Evolutionary conservation across 2,329 filamentous ascomycete genomes (phyloP).

Genomic region (Penicillium corylophilum): DNA sequence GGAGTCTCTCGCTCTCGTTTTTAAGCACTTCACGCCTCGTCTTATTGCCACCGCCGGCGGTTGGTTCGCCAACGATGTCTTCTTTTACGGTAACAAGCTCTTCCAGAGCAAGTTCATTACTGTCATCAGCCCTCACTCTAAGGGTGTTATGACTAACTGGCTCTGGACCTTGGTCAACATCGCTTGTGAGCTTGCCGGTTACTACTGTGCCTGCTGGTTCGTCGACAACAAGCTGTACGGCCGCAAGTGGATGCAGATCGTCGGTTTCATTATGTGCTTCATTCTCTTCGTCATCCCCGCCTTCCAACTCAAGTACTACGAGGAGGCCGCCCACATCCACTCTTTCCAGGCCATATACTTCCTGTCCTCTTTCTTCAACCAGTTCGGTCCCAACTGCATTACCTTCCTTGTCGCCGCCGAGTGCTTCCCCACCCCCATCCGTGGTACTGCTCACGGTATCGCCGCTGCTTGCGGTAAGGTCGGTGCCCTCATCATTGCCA

Average conservation of each 20-base stretch:
- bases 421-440: constrained; percentile 88
- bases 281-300: constrained; percentile 89
- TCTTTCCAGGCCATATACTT: constrained; percentile 98
- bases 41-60: constrained; percentile 80
- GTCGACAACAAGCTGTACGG: constrained; percentile 97
- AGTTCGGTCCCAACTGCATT: constrained; percentile 93
- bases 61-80: constrained; percentile 96
- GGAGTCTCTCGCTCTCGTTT: constrained; percentile 72
- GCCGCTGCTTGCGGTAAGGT: constrained; percentile 85
- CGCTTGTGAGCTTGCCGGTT: constrained; percentile 76
- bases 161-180: constrained; percentile 91
- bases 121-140: constrained; percentile 67
- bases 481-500: constrained; percentile 79
- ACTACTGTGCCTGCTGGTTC: constrained; percentile 82
- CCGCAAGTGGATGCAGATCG: constrained; percentile 91
- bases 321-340: constrained; percentile 65
- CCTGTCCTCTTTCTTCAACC: constrained; percentile 96
- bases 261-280: constrained; percentile 91
- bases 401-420: constrained; percentile 95
- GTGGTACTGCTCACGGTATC: constrained; percentile 90
- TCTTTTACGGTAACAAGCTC: constrained; percentile 98
- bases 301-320: constrained; percentile 85
- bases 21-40: constrained; percentile 80
- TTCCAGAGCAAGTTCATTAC: constrained; percentile 88
- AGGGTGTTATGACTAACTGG: constrained; percentile 80